These are phyloP conservation scores for Epichloe amarillans DNA, from an alignment of 2,329 filamentous ascomycete species.

Conservation along the genomic window DNA sequence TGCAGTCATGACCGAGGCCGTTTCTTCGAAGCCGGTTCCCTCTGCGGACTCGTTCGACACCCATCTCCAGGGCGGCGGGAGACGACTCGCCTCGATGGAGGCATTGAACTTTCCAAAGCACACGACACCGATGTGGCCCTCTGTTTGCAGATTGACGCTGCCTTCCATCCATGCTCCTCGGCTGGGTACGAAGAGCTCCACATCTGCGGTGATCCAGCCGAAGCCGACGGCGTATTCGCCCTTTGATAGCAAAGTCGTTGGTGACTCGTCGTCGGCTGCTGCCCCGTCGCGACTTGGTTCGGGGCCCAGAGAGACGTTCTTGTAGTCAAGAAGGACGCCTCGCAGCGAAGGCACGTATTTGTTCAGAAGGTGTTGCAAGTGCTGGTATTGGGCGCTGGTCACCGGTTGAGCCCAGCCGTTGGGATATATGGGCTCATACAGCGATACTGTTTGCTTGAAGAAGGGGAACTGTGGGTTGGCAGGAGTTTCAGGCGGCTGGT, in stretches of 20 bases:
- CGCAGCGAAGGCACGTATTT: constrained; percentile 61
- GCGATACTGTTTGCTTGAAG: constrained; percentile 63
- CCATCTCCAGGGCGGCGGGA: constrained; percentile 75
- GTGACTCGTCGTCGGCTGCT: constrained; percentile 34
- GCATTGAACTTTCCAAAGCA: constrained; percentile 91
- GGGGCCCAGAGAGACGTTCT: constrained; percentile 53
- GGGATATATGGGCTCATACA: constrained; percentile 66
- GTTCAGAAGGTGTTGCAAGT: constrained; percentile 62
- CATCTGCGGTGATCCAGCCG: constrained; percentile 78
- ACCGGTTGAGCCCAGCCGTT: constrained; percentile 56
- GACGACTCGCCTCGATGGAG: constrained; percentile 60
- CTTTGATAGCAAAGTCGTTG: constrained; percentile 37
- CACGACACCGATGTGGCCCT: constrained; percentile 77
- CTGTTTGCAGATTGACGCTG: constrained; percentile 71
- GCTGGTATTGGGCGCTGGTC: constrained; percentile 58
- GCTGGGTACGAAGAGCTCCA: constrained; percentile 68
- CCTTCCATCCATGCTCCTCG: constrained; percentile 66
- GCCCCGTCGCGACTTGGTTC: constrained; percentile 35
- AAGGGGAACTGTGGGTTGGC: constrained; percentile 52
- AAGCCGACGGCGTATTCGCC: constrained; percentile 81
- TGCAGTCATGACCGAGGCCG: constrained; percentile 25
- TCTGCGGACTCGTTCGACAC: constrained; percentile 39
- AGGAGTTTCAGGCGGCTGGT: constrained; percentile 26
- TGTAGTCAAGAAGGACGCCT: constrained; percentile 64
- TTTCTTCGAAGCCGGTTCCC: constrained; percentile 27